These are phyloP conservation scores for Ophiostoma sp. DNA, from an alignment of 2,329 filamentous ascomycete genomes.

Conservation along the genomic window DNA sequence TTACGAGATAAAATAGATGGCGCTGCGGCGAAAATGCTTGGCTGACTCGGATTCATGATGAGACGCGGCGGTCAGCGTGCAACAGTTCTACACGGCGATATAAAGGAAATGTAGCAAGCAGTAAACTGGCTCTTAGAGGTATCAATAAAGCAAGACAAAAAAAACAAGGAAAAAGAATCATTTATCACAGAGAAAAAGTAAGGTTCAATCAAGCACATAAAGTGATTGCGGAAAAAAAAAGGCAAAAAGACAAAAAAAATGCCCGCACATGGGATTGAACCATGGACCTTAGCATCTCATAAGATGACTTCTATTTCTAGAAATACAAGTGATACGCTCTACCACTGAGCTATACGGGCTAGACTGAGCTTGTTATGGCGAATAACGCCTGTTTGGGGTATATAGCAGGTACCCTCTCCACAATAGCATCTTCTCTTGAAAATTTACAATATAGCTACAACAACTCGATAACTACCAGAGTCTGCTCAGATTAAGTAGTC, in stretches of 20 bases:
- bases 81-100: no score
- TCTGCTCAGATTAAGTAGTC: no score
- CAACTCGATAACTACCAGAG: background rate
- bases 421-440: background rate
- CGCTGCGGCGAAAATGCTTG: background rate
- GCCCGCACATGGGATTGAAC: constrained; percentile 28
- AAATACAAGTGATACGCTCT: constrained; percentile 28
- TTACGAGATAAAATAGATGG: background rate
- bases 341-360: constrained; percentile 28
- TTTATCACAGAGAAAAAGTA: no score
- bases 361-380: background rate
- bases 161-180: no score
- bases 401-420: constrained; percentile 2
- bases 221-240: background rate
- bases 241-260: constrained; percentile 13
- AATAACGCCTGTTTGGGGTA: background rate
- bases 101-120: no score
- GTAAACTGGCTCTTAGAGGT: no score
- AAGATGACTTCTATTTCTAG: constrained; percentile 22
- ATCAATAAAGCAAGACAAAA: no score
- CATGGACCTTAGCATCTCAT: constrained; percentile 29
- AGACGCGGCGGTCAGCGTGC: no score
- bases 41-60: no score
- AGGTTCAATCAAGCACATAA: no score
- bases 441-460: background rate